Evolutionary conservation across 257 asterid genomes (phyloP).

Genomic region (Phtheirospermum japonicum): DNA sequence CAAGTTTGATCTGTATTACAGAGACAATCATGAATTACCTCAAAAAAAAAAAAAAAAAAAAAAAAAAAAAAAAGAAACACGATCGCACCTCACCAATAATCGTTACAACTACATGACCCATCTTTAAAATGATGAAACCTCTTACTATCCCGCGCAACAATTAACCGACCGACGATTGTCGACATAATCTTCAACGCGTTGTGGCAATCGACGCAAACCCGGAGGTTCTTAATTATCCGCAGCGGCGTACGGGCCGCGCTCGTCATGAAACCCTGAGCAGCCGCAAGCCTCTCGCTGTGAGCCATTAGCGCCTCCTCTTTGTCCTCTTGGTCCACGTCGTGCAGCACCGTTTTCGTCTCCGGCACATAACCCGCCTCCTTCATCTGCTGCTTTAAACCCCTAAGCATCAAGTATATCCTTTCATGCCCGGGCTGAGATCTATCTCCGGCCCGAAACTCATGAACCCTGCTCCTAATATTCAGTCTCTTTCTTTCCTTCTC

Average conservation of each 20-base stretch:
- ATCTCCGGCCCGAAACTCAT: conserved; percentile 83
- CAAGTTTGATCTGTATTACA: conserved; percentile 12
- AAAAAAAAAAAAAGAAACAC: background rate
- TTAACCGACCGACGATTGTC: conserved; percentile 75
- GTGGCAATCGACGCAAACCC: conserved; percentile 81
- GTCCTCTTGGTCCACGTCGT: conserved; percentile 75
- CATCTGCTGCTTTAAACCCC: conserved; percentile 70
- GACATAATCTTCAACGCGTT: conserved; percentile 74
- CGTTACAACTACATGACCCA: conserved; percentile 76
- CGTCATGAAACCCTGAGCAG: conserved; percentile 72
- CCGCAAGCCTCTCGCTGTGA: conserved; percentile 88
- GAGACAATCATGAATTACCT: no score
- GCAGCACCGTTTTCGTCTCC: conserved; percentile 73
- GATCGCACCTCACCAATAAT: conserved; percentile 61
- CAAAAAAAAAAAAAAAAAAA: no score
- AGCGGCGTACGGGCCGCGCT: conserved; percentile 58
- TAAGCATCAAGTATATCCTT: conserved; percentile 49
- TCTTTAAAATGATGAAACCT: conserved; percentile 86
- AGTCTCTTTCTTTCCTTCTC: conserved; percentile 57
- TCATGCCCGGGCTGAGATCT: conserved; percentile 70
- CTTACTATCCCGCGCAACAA: conserved; percentile 68
- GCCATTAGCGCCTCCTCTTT: conserved; percentile 88
- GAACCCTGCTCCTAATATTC: conserved; percentile 54
- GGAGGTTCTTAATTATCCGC: conserved; percentile 72
- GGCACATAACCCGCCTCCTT: conserved; percentile 77